Conservation (phyloP, 2,329 filamentous ascomycete genomes). For the Metarhizium sp. region DNA sequence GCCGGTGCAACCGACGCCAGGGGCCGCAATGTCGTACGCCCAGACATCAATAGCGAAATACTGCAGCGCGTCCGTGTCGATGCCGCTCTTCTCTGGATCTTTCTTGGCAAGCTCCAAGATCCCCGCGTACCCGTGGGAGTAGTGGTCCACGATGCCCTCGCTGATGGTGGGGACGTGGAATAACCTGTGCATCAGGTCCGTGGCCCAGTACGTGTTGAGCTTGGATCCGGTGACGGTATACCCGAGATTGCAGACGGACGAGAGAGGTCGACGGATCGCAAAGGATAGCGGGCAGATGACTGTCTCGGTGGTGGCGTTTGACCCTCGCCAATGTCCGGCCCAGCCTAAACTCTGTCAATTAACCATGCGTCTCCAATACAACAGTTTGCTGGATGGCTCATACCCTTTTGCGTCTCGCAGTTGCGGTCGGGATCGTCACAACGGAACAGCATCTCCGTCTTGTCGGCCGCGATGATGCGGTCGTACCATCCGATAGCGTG, state of each 20-base stretch:
- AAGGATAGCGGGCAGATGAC: slow-evolving; percentile 61
- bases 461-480: slow-evolving; percentile 48
- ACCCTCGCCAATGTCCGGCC: slow-evolving; percentile 59
- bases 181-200: slow-evolving; percentile 57
- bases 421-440: slow-evolving; percentile 62
- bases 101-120: slow-evolving; percentile 41
- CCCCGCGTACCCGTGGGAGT: slow-evolving; percentile 46
- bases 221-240: slow-evolving; percentile 49
- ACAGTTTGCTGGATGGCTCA: slow-evolving; percentile 7
- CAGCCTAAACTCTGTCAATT: slow-evolving; percentile 33
- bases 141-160: slow-evolving; percentile 53
- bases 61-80: slow-evolving; percentile 54
- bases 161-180: slow-evolving; percentile 53
- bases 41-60: slow-evolving; percentile 62
- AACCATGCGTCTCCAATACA: neutral
- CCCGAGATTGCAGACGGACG: slow-evolving; percentile 50
- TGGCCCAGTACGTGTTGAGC: slow-evolving; percentile 55
- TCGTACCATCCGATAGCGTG: slow-evolving; percentile 54
- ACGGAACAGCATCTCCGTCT: slow-evolving; percentile 49
- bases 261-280: slow-evolving; percentile 44
- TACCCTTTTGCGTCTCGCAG: slow-evolving; percentile 40
- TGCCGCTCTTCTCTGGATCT: slow-evolving; percentile 36
- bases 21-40: slow-evolving; percentile 54
- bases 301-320: slow-evolving; percentile 55
- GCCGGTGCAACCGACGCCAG: slow-evolving; percentile 31